Evolutionary conservation across 202 grass and related monocot species (phyloP).

Genomic region (Setaria viridis): DNA sequence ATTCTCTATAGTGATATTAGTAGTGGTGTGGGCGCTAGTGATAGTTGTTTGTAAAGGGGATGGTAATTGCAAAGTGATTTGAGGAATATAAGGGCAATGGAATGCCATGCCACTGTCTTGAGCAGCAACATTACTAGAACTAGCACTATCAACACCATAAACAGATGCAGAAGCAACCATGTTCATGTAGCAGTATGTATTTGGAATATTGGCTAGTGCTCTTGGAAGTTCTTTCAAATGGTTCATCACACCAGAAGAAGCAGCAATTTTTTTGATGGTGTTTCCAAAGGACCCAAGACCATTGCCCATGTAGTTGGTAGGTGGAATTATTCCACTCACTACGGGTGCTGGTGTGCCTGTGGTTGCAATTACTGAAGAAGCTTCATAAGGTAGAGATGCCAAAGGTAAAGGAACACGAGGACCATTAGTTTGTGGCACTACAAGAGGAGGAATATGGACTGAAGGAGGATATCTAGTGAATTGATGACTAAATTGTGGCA

Average conservation of each 20-base stretch:
- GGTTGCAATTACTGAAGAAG: neutral
- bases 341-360: neutral
- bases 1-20: neutral
- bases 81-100: neutral
- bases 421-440: neutral
- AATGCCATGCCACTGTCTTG: neutral
- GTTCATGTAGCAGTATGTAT: neutral
- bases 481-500: neutral
- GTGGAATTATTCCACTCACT: neutral
- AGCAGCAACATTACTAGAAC: neutral
- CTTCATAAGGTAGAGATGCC: neutral
- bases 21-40: accelerated
- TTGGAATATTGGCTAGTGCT: neutral
- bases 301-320: neutral
- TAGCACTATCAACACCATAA: neutral
- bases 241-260: neutral
- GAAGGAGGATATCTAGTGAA: neutral
- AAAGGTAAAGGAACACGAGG: neutral
- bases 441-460: neutral
- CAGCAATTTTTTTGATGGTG: neutral
- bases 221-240: neutral
- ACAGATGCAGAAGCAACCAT: neutral
- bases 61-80: neutral
- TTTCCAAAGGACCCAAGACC: neutral
- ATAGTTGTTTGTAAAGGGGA: neutral